Conservation (phyloP, 768 basidiomycete species). For the Trametes villosa region DNA sequence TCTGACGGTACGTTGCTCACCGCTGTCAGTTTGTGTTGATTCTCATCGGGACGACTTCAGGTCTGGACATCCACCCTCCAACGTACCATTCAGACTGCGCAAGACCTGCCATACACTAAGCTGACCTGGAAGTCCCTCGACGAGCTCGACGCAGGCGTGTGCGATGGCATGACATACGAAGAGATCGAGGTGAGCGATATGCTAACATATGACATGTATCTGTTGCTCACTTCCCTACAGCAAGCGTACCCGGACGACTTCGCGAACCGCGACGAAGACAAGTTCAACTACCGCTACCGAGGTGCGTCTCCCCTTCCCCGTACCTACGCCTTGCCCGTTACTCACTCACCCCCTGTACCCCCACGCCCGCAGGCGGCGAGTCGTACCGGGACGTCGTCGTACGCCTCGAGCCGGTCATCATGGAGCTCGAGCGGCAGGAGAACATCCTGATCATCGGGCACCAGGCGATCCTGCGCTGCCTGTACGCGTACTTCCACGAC, state of each 20-base stretch:
- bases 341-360: neutral
- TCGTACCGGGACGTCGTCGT: slow-evolving; percentile 97
- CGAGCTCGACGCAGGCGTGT: slow-evolving; percentile 98
- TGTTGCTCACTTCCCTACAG: slow-evolving; percentile 41
- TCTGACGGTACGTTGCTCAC: slow-evolving; percentile 63
- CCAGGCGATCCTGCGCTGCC: slow-evolving; percentile 85
- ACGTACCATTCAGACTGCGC: slow-evolving; percentile 90
- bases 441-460: slow-evolving; percentile 97
- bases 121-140: slow-evolving; percentile 99
- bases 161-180: slow-evolving; percentile 99
- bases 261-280: slow-evolving; percentile 97
- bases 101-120: slow-evolving; percentile 81
- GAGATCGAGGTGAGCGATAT: slow-evolving; percentile 81
- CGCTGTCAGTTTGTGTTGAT: neutral
- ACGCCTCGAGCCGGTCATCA: slow-evolving; percentile 95
- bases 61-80: slow-evolving; percentile 99
- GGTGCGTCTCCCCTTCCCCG: slow-evolving; percentile 40
- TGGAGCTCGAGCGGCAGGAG: slow-evolving; percentile 98
- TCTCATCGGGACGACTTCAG: slow-evolving; percentile 42
- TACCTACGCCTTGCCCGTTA: neutral
- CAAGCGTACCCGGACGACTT: slow-evolving; percentile 97
- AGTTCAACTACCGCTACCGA: slow-evolving; percentile 98
- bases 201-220: no score
- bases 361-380: slow-evolving; percentile 77
- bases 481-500: slow-evolving; percentile 97